Base-by-base conservation (phyloP, 441 rosid species). In the Erodium trifolium region DNA sequence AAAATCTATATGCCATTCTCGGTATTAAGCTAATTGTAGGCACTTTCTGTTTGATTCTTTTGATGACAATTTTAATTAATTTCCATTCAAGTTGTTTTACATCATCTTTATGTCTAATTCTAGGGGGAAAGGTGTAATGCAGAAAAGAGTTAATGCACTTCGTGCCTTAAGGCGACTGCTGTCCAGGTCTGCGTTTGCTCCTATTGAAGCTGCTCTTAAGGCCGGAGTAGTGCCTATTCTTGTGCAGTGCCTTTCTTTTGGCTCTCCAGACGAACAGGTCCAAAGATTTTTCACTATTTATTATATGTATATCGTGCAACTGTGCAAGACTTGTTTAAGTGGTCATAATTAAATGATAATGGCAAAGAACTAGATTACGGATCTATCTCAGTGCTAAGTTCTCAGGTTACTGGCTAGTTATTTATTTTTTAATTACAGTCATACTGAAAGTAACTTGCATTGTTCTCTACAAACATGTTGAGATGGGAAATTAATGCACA, bases 181-280 rank as follows among this genome's bases (percentile, higher is more conserved):
- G 75, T 91, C 97, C 8, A 84, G 80, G 72, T 87, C 93, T 0
- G 97, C 88, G 77, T 88, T 78, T 68, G 96, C 97, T 70, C 99
- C 97, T 12, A 77, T 90, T 74, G 87, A 90, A 73, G 85, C 83
- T 82, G 91, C 96, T 27, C 84, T 90, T 67, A 78, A 73, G 29
- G 83, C 94, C 69, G 99, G 97, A 80, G 96, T 95, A 51, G 71
- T 94, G 65, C 80, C 92, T n/a, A 65, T 87, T 60, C 97, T 91
- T 68, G 96, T 90, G 82, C 89, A 82, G 66, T 90, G 94, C 77
- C 96, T 94, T 73, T 82, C 97, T 14, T 94, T 91, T 77, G 97
- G 97, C 76, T 88, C 96, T 67, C 81, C 87, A 0, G 93, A 91
- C 59, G 99, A 90, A 76, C 99, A 93, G 96, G 99, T 88, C 60